phyloP scores from a whole-genome alignment of 805 yeast species.

The Candida yuanshanica region DNA sequence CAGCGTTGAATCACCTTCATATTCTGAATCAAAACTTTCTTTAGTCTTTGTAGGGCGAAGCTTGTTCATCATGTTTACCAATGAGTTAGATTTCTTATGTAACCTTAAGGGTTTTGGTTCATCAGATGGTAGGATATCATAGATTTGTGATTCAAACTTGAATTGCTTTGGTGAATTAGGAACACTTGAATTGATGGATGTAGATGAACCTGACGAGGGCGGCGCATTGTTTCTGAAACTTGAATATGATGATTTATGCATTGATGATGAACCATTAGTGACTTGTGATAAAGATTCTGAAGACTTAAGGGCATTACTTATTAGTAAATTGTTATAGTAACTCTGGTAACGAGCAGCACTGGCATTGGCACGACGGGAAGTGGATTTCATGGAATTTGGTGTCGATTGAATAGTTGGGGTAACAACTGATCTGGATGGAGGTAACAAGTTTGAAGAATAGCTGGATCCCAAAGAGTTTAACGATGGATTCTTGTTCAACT shows the following conservation, averaged over 20 bases:
- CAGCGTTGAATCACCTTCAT: slow-evolving; percentile 19
- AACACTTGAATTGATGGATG: slow-evolving; percentile 11
- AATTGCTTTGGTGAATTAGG: slow-evolving; percentile 23
- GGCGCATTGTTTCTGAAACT: slow-evolving; percentile 18
- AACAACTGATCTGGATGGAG: slow-evolving; percentile 4
- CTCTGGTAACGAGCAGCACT: slow-evolving; percentile 46
- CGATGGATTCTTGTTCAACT: slow-evolving; percentile 17
- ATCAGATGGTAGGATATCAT: slow-evolving; percentile 28
- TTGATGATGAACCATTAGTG: slow-evolving; percentile 4
- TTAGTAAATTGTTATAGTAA: slow-evolving; percentile 37
- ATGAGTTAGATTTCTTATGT: slow-evolving; percentile 21
- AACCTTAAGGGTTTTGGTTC: slow-evolving; percentile 1
- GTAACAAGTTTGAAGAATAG: slow-evolving; percentile 4
- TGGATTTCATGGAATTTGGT: slow-evolving; percentile 25
- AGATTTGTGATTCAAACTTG: slow-evolving; percentile 32
- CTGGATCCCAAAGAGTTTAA: slow-evolving; percentile 15
- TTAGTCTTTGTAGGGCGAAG: slow-evolving; percentile 10
- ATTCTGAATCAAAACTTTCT: slow-evolving; percentile 7
- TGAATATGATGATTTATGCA: slow-evolving; percentile 10
- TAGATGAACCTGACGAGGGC: slow-evolving; percentile 12
- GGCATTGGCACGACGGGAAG: slow-evolving; percentile 28
- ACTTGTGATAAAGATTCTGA: slow-evolving; percentile 26
- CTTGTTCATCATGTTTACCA: slow-evolving; percentile 15
- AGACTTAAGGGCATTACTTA: slow-evolving; percentile 41
- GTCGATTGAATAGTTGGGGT: slow-evolving; percentile 15